Conservation (phyloP, 495 filamentous ascomycete genomes). For the Pyronema domesticum region DNA sequence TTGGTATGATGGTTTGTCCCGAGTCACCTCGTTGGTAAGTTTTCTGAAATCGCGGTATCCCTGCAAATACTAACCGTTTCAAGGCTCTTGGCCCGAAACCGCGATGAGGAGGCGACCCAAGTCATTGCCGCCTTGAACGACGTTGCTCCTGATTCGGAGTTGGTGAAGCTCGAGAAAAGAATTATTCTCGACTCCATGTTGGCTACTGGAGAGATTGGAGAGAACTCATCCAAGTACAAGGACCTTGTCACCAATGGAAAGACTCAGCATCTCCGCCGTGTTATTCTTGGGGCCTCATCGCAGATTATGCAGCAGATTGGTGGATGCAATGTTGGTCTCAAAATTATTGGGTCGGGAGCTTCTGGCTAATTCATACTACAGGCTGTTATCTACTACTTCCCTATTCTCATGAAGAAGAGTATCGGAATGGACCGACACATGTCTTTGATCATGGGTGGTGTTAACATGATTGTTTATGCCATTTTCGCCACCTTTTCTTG, state of each 20-base stretch:
- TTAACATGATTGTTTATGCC: constrained; percentile 65
- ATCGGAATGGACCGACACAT: constrained; percentile 41
- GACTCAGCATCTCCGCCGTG: constrained; percentile 47
- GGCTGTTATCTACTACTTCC: constrained; percentile 71
- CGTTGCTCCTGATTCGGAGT: constrained; percentile 37
- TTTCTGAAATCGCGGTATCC: background rate
- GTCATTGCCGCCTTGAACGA: constrained; percentile 54
- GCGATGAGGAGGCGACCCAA: constrained; percentile 46
- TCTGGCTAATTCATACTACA: constrained; percentile 19
- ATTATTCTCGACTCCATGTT: constrained; percentile 47
- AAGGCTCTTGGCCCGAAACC: constrained; percentile 44
- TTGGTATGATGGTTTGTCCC: constrained; percentile 48
- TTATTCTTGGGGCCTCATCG: constrained; percentile 41
- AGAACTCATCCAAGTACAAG: constrained; percentile 36
- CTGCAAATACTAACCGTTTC: background rate
- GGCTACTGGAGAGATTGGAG: constrained; percentile 39
- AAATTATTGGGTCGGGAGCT: background rate
- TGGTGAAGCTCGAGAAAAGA: constrained; percentile 36
- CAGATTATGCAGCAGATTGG: constrained; percentile 69
- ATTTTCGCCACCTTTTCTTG: constrained; percentile 62
- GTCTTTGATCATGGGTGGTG: constrained; percentile 52
- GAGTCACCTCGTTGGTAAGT: constrained; percentile 54
- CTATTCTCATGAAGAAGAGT: constrained; percentile 52
- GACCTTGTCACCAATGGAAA: constrained; percentile 44
- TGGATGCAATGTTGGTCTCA: constrained; percentile 23